These are phyloP conservation scores for Venturia effusa DNA, from an alignment of 2,329 filamentous ascomycete species.

Conservation along the genomic window DNA sequence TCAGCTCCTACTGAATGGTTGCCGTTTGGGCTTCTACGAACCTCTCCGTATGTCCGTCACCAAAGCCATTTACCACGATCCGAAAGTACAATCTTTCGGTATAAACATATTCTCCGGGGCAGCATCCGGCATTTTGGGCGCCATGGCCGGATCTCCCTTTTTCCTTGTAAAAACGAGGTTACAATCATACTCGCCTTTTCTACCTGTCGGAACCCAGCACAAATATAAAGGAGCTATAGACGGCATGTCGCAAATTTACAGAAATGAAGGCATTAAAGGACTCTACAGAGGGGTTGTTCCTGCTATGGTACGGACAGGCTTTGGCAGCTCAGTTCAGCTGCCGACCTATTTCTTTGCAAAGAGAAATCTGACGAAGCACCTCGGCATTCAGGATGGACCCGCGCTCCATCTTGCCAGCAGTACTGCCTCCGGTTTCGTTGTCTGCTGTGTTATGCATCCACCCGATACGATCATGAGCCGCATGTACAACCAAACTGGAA, in stretches of 20 bases:
- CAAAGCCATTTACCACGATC: constrained; percentile 57
- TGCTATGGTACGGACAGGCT: constrained; percentile 92
- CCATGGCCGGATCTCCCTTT: constrained; percentile 87
- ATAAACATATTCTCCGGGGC: constrained; percentile 94
- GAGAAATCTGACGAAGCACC: constrained; percentile 66
- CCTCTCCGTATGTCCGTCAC: constrained; percentile 70
- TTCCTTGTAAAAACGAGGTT: constrained; percentile 96
- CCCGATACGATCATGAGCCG: constrained; percentile 99
- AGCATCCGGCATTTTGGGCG: constrained; percentile 78
- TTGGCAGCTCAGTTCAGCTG: constrained; percentile 89
- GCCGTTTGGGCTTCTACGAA: constrained; percentile 94
- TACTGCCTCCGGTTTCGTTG: constrained; percentile 83
- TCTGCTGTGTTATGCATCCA: constrained; percentile 96
- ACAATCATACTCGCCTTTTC: constrained; percentile 84
- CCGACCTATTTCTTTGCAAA: constrained; percentile 99
- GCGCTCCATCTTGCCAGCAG: constrained; percentile 82
- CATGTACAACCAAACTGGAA: constrained; percentile 97
- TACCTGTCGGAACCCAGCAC: constrained; percentile 95
- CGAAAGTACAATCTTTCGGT: constrained; percentile 67
- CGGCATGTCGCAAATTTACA: constrained; percentile 70
- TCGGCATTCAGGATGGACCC: constrained; percentile 84
- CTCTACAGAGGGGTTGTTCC: constrained; percentile 85
- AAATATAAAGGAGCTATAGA: constrained; percentile 77
- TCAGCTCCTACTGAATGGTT: constrained; percentile 92
- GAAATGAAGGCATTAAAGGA: constrained; percentile 63